Percentiles rank a stretch among this genome's conserved stretches.
Conservation (phyloP, 257 asterid species). For the Solanum phureja region DNA sequence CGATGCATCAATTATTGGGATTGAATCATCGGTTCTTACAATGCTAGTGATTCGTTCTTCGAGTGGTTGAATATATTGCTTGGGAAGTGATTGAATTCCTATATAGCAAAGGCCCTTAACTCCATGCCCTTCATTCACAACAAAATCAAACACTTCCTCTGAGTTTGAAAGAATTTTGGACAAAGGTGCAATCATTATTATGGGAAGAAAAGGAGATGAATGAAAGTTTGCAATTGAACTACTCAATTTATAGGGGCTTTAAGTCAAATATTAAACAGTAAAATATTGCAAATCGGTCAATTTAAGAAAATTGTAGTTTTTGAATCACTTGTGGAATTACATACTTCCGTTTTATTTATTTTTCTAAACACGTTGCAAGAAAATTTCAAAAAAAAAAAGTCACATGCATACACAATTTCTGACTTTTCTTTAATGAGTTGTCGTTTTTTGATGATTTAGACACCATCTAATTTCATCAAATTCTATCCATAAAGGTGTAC, state of each 20-base stretch:
- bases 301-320: background rate
- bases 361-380: too few relatives aligned
- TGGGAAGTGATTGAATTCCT: slow-evolving; percentile 8
- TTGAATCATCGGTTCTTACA: background rate
- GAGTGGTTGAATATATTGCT: slow-evolving; percentile 15
- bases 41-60: slow-evolving; percentile 5
- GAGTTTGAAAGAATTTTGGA: background rate
- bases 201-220: too few relatives aligned
- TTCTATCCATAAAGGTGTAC: background rate
- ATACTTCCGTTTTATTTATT: background rate
- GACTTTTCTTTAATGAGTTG: too few relatives aligned
- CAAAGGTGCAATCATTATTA: too few relatives aligned
- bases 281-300: background rate
- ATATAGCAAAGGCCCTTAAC: slow-evolving; percentile 14
- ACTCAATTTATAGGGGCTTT: too few relatives aligned
- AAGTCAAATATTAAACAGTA: background rate
- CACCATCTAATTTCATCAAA: background rate
- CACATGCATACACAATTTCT: too few relatives aligned
- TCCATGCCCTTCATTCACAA: slow-evolving; percentile 13
- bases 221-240: too few relatives aligned
- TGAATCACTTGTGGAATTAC: background rate
- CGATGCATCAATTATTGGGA: slow-evolving; percentile 16
- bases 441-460: too few relatives aligned
- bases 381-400: too few relatives aligned
- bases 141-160: background rate